phyloP scores from a whole-genome alignment of 2,329 filamentous ascomycete genomes.

The Fusarium hainanense region DNA sequence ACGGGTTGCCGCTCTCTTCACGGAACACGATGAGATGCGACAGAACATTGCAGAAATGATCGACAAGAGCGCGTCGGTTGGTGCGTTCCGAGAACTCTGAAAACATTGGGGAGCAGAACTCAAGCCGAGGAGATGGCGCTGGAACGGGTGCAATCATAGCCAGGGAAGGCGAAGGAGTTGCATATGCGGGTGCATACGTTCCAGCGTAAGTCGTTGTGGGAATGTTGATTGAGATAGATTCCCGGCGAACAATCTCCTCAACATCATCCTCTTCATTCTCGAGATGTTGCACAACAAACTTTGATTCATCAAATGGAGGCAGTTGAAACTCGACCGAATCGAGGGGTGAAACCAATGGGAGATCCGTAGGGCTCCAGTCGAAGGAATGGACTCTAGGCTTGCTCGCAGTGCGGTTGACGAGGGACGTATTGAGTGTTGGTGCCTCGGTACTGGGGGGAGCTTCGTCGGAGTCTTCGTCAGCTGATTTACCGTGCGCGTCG shows the following conservation, averaged over 20 bases:
- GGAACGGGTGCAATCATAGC: slow-evolving; percentile 43
- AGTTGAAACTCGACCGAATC: slow-evolving; percentile 50
- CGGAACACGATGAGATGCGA: slow-evolving; percentile 74
- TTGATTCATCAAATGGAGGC: slow-evolving; percentile 39
- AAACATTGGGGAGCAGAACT: slow-evolving; percentile 65
- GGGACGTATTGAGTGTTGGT: slow-evolving; percentile 14
- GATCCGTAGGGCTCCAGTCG: slow-evolving; percentile 38
- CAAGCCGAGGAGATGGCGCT: slow-evolving; percentile 54
- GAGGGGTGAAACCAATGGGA: slow-evolving; percentile 48
- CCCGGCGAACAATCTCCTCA: slow-evolving; percentile 45
- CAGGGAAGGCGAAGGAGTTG: slow-evolving; percentile 39
- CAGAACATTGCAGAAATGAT: slow-evolving; percentile 72
- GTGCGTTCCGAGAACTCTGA: slow-evolving; percentile 66
- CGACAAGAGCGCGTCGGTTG: slow-evolving; percentile 66
- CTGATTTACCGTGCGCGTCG: slow-evolving; percentile 30
- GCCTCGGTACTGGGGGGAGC: slow-evolving; percentile 9
- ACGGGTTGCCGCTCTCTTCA: slow-evolving; percentile 71
- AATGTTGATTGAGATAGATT: slow-evolving; percentile 31
- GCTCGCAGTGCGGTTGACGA: slow-evolving; percentile 24
- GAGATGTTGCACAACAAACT: slow-evolving; percentile 16
- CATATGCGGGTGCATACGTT: slow-evolving; percentile 30
- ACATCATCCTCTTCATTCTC: slow-evolving; percentile 44
- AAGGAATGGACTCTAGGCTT: slow-evolving; percentile 25
- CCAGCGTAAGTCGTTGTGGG: slow-evolving; percentile 32
- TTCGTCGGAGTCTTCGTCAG: slow-evolving; percentile 34